phyloP scores from a whole-genome alignment of 2,329 filamentous ascomycete genomes.

The Coniochaeta pulveracea region DNA sequence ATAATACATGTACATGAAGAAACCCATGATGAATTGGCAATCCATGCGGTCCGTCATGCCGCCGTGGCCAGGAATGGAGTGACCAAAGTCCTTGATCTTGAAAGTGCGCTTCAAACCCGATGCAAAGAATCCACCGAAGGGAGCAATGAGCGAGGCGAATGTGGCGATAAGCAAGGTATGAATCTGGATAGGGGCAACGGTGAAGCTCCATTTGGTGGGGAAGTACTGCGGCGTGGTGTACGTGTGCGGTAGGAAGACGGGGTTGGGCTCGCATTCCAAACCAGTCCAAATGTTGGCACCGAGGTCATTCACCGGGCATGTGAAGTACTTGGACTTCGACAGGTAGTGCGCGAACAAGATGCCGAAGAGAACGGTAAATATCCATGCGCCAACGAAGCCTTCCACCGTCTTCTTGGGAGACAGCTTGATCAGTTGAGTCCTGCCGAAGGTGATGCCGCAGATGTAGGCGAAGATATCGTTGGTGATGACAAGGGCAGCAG shows the following conservation, averaged over 20 bases:
- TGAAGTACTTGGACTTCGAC: constrained; percentile 91
- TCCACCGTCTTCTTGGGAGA: constrained; percentile 99
- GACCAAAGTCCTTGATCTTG: constrained; percentile 99
- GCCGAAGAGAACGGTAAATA: constrained; percentile 85
- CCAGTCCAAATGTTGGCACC: constrained; percentile 89
- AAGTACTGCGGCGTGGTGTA: constrained; percentile 66
- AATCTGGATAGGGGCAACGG: constrained; percentile 80
- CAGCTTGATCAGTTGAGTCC: constrained; percentile 93
- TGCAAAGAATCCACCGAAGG: constrained; percentile 96
- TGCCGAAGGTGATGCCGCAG: constrained; percentile 91
- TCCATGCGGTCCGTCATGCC: constrained; percentile 99
- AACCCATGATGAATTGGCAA: constrained; percentile 99
- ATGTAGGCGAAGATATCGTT: constrained; percentile 99
- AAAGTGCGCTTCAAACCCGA: constrained; percentile 96
- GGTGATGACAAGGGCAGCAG: constrained; percentile 87
- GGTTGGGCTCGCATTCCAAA: constrained; percentile 81
- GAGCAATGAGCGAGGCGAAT: constrained; percentile 92
- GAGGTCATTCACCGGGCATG: constrained; percentile 93
- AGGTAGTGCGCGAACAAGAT: constrained; percentile 72
- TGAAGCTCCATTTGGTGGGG: constrained; percentile 49
- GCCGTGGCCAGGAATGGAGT: constrained; percentile 94
- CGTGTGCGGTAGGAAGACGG: constrained; percentile 70
- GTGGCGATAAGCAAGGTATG: constrained; percentile 84
- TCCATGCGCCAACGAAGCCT: constrained; percentile 91
- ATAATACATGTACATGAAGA: constrained; percentile 97